Conservation (phyloP, 2,329 filamentous ascomycete genomes). For the Cordyceps cicadae region DNA sequence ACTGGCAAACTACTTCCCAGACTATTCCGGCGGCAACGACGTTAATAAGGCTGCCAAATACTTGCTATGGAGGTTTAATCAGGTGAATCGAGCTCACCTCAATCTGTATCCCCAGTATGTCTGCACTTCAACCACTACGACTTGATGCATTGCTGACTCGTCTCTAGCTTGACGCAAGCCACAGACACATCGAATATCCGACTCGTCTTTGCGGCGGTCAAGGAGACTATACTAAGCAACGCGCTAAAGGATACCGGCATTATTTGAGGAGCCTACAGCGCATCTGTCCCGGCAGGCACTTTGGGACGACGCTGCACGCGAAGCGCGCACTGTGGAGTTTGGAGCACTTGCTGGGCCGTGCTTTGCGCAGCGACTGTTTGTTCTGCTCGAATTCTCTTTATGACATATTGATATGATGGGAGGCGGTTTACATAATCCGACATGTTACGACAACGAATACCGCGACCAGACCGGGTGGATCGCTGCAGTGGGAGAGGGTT, state of each 20-base stretch:
- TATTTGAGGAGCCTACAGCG: slow-evolving; percentile 45
- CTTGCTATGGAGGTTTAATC: slow-evolving; percentile 95
- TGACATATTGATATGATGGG: slow-evolving; percentile 8
- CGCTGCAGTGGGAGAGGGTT: background rate
- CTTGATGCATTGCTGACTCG: slow-evolving; percentile 13
- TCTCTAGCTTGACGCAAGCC: slow-evolving; percentile 80
- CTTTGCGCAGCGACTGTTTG: background rate
- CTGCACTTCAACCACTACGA: background rate
- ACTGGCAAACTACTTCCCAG: slow-evolving; percentile 89
- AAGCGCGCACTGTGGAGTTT: slow-evolving; percentile 1
- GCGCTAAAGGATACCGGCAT: slow-evolving; percentile 97
- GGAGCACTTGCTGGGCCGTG: slow-evolving; percentile 9
- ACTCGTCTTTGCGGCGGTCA: slow-evolving; percentile 94
- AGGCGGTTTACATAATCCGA: slow-evolving; percentile 8
- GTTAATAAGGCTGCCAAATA: slow-evolving; percentile 98
- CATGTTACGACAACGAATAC: slow-evolving; percentile 8
- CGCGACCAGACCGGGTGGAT: background rate
- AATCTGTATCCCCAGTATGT: slow-evolving; percentile 95
- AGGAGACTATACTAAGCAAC: slow-evolving; percentile 98
- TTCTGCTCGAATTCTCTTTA: slow-evolving; percentile 1
- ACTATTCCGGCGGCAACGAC: slow-evolving; percentile 95
- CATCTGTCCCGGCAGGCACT: background rate
- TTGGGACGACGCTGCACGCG: background rate
- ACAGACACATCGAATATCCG: slow-evolving; percentile 98
- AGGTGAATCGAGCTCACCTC: slow-evolving; percentile 91